Evolutionary conservation across 2,329 filamentous ascomycete species (phyloP), one percentile per base, ranked within the genome.

Genomic region (Fusarium torulosum): DNA sequence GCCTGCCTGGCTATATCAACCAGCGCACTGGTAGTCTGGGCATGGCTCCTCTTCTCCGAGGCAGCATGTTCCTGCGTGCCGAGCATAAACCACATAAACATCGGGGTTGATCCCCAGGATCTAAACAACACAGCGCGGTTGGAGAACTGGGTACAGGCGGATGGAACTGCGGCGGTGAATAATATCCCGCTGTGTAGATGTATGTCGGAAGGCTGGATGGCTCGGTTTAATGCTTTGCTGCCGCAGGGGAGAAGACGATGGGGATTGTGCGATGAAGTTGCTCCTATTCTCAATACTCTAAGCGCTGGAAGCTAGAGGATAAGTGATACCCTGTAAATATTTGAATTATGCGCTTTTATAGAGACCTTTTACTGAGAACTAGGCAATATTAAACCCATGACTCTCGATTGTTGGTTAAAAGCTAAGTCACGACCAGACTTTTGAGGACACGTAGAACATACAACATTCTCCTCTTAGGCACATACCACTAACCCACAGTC

Each of bases 1-100:
- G 66, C 75, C 1, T 76, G 79, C 35, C 72, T 79, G 1, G 72
- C 79, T 3, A 55, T 78, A 0, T 74, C 75, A 0, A 74, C 72
- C 1, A 74, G 74, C 4, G 76, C 77, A 0, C 56, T 78, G 4
- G 72, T 80, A 2, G 64, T 79, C 1, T 81, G 78, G 78, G 72
- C 75, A 0, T 81, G 78, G 73, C 74, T 75, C 14, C 72, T 69
- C 17, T 75, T 76, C 33, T 67, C 72, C 4, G 60, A 72, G 11
- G 44, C 68, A 15, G 53, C 66, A 0, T 79, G 74, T 31, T 63
- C 59, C 3, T 81, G 78, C 35, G 66, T 74, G 1, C 72, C 73
- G 0, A 58, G 60, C 0, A 8, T 71, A 3, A 69, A 72, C 7
- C 73, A 75, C 25, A 66, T 70, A 49, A 72, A 75, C 15, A 58